A percentile compares a stretch with the other conserved stretches of the same genome.
These are phyloP conservation scores for Rhododendron simsii DNA, from an alignment of 148 eudicot genomes.

Conservation along the genomic window DNA sequence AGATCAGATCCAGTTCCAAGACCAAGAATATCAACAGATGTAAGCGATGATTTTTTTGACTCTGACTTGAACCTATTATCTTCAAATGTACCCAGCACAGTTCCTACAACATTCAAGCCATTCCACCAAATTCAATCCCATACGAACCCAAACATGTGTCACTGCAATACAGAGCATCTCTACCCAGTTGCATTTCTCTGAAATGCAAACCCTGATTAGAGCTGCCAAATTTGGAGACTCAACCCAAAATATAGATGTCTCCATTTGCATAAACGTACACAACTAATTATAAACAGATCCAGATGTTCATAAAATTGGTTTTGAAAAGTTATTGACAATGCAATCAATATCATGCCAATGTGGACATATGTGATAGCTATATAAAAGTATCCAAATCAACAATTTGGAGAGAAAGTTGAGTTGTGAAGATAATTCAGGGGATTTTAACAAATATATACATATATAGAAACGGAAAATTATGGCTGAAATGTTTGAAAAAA, in stretches of 20 bases:
- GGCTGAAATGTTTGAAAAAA: not conserved
- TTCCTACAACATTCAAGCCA: slow-evolving; percentile 34
- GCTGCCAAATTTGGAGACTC: not conserved
- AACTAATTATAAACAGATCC: not conserved
- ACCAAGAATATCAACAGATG: slow-evolving; percentile 83
- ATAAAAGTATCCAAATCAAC: too few relatives aligned
- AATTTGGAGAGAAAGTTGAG: not conserved
- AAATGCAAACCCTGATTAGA: too few relatives aligned
- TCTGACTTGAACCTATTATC: slow-evolving; percentile 86
- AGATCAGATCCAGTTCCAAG: slow-evolving; percentile 81
- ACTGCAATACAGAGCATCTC: not conserved
- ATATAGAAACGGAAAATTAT: not conserved
- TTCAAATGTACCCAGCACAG: slow-evolving; percentile 67
- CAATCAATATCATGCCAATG: not conserved
- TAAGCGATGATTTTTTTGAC: slow-evolving; percentile 56
- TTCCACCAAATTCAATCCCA: not conserved
- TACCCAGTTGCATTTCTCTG: too few relatives aligned
- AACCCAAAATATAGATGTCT: not conserved
- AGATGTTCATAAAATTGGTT: not conserved
- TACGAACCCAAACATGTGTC: not conserved
- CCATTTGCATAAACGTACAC: not conserved
- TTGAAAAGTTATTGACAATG: not conserved
- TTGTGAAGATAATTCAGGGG: not conserved
- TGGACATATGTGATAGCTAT: too few relatives aligned
- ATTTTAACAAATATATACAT: not conserved